Base-by-base conservation (phyloP, 768 basidiomycete genomes). In the Kwoniella dejecticola region DNA sequence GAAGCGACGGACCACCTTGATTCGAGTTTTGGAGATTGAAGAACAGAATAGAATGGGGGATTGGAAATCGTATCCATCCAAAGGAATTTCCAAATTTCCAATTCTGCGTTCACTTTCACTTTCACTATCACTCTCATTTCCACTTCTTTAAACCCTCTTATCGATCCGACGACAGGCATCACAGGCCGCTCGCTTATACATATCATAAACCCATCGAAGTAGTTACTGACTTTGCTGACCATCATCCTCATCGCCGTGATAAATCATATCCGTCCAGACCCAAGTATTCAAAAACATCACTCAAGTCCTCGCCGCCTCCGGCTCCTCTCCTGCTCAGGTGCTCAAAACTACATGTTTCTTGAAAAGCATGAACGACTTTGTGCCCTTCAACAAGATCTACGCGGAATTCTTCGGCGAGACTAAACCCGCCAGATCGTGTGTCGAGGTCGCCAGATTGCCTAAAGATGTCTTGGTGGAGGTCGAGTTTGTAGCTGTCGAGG, bases 261-360 rank as follows among this genome's bases (percentile, higher is more conserved):
- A n/a, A n/a, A n/a, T n/a, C n/a, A n/a, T n/a, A n/a, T n/a, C 6
- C 26, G 13, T 12, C n/a, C 63, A 82, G 81, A 81, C 83, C 57
- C 92, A 94, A 78, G 89, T 87, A 10, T 83, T 99, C 70, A 85
- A 86, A 76, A 98, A 98, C 81, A 82, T 97, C 76, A 84, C 85
- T 66, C 86, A 86, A 12, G 86, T 98, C 62, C 83, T 98, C 36
- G 86, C 89, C 75, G 92, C 88, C 4, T 86, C 88, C 50, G 89
- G 89, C 13, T 88, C 89, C 12, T 85, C 87, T 64, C 71, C 90
- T 15, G 85, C 85, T 49, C 88, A 89, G 76, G 88, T 99, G 62
- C 86, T 89, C 66, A 98, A 99, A 82, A 90, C 90, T 45, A 95
- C 91, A 38, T 94, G 94, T 24, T 98, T 96, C 82, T 80, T 98